Evolutionary conservation across 257 asterid species (phyloP).

Genomic region (Gentiana macrophylla): DNA sequence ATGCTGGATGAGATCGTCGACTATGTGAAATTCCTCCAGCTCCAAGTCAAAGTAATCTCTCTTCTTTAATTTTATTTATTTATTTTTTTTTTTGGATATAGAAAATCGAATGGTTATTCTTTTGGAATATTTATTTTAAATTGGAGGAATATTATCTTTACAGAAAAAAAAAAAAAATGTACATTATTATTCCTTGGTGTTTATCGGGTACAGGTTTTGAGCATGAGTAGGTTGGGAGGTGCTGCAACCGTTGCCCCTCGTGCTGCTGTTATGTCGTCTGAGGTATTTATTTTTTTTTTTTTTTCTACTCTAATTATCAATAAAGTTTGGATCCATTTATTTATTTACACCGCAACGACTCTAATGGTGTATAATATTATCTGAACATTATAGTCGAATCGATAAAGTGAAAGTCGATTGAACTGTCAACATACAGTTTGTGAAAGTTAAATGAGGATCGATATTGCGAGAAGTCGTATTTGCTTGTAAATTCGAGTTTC

Average conservation of each 20-base stretch:
- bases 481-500: no score
- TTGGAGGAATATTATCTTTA: conserved; percentile 17
- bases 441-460: no score
- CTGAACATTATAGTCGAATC: no score
- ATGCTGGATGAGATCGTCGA: conserved; percentile 97
- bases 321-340: no score
- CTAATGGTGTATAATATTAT: no score
- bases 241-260: conserved; percentile 74
- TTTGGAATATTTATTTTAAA: conserved; percentile 10
- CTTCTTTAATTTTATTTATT: neutral
- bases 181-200: neutral
- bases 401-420: no score
- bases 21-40: conserved; percentile 94
- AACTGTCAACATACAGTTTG: no score
- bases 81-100: neutral
- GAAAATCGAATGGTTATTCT: conserved; percentile 17
- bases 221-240: conserved; percentile 93
- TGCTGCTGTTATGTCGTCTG: conserved; percentile 56
- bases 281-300: conserved; percentile 29
- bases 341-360: no score
- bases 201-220: conserved; percentile 48
- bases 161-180: neutral
- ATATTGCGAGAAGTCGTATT: no score
- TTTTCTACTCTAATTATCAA: no score
- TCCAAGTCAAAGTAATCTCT: conserved; percentile 88